Percentiles rank a stretch among this genome's conserved stretches.
Evolutionary conservation across 208 protist genomes (phyloP).

Genomic region (Lotmaria passim): DNA sequence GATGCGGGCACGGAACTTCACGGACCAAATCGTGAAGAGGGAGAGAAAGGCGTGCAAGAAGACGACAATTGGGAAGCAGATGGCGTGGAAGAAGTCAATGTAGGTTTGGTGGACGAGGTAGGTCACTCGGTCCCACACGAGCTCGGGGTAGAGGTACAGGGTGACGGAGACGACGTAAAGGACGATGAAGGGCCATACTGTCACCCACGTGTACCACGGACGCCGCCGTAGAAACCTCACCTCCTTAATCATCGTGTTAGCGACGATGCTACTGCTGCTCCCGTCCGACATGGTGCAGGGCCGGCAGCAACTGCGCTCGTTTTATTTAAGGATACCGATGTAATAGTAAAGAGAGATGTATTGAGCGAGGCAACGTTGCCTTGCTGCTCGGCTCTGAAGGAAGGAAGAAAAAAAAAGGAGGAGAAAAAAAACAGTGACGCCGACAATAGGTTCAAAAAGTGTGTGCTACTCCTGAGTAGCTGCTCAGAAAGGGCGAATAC

Average conservation of each 20-base stretch:
- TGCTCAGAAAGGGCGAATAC: not conserved
- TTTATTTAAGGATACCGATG: too few relatives aligned
- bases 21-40: constrained; percentile 92
- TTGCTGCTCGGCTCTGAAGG: too few relatives aligned
- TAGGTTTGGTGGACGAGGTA: constrained; percentile 89
- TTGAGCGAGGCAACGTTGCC: too few relatives aligned
- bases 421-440: constrained; percentile 9
- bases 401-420: constrained; percentile 8
- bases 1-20: constrained; percentile 75
- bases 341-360: too few relatives aligned
- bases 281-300: constrained; percentile 24
- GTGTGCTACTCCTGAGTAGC: too few relatives aligned
- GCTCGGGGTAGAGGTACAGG: constrained; percentile 81
- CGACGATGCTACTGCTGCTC: constrained; percentile 58
- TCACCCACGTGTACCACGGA: constrained; percentile 83
- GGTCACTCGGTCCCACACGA: constrained; percentile 86
- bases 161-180: constrained; percentile 66
- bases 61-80: constrained; percentile 75
- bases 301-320: not conserved
- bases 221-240: constrained; percentile 64
- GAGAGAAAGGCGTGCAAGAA: constrained; percentile 88
- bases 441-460: not conserved
- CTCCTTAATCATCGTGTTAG: constrained; percentile 78
- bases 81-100: constrained; percentile 92
- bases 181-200: constrained; percentile 82